Percentiles rank a stretch among this genome's conserved stretches.
Conservation (phyloP, 768 basidiomycete genomes). For the Amanita pallidorosea region DNA sequence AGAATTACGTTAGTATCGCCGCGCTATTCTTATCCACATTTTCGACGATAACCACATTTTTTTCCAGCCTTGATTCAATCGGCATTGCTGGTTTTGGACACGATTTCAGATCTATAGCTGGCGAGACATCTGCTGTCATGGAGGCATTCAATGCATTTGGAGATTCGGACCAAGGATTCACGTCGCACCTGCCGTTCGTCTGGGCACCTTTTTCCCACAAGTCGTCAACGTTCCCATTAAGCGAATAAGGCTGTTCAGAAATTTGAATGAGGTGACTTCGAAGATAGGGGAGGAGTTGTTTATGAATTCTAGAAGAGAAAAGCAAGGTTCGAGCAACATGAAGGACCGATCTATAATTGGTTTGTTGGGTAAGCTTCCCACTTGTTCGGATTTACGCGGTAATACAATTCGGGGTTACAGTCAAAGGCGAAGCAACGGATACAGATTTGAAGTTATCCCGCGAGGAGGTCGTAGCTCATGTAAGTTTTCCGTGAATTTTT, state of each 20-base stretch:
- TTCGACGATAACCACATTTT: background rate
- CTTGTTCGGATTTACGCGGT: background rate
- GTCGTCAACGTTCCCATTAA: slow-evolving; percentile 17
- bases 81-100: slow-evolving; percentile 42
- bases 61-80: slow-evolving; percentile 31
- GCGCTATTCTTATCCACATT: background rate
- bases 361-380: slow-evolving; percentile 11
- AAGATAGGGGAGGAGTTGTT: slow-evolving; percentile 21
- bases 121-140: slow-evolving; percentile 30
- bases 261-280: slow-evolving; percentile 14
- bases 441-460: slow-evolving; percentile 17
- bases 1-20: slow-evolving; percentile 25
- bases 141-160: slow-evolving; percentile 23
- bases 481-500: background rate
- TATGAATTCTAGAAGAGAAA: slow-evolving; percentile 9
- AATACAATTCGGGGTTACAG: slow-evolving; percentile 11
- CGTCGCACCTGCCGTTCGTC: slow-evolving; percentile 9
- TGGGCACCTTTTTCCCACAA: slow-evolving; percentile 17
- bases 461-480: slow-evolving; percentile 33
- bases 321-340: slow-evolving; percentile 6
- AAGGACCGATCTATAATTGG: slow-evolving; percentile 16
- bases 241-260: slow-evolving; percentile 12
- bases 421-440: slow-evolving; percentile 21
- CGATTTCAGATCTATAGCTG: slow-evolving; percentile 41
- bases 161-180: slow-evolving; percentile 8